Evolutionary conservation across 768 basidiomycete genomes (phyloP), one percentile per base, ranked within the genome.

Genomic region (Boletus tylopilopsis): DNA sequence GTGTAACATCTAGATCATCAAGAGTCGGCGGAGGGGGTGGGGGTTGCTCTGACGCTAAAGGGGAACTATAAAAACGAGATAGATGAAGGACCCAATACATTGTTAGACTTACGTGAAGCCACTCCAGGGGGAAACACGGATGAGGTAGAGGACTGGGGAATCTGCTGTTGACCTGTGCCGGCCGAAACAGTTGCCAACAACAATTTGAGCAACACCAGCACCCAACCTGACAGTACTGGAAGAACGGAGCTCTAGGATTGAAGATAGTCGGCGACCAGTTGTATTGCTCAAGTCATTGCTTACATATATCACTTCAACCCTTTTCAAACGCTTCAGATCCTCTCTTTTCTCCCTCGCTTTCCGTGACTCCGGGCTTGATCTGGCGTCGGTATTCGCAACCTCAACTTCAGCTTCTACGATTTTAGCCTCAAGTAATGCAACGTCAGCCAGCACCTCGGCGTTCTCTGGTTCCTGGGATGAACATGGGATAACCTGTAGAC

Each of bases 271-370:
- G 58, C 6, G 49, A 35, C 19, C 3, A 19, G 38, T 10, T 24
- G 8, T 11, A 37, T 48, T 3, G 21, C 22, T 10, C 7, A 29
- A 30, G 47, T 36, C 19, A 22, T 22, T 32, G n/a, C 88, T 68
- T 63, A 95, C 95, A 69, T 98, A 99, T 59, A 98, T 87, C 49
- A 88, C 77, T 66, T 99, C 96, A 1, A 96, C 87, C 49, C 95
- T 73, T 67, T 89, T 87, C 50, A 99, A 70, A 41, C 94, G 79
- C 76, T 91, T 84, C 19, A 96, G 70, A 61, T 96, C 92, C 60
- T 87, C 87, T 58, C 75, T 84, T 53, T 80, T 74, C 60, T 84
- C 83, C 62, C 76, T 84, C 21, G 82, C 78, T 59, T 76, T 84
- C 53, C 82, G 76, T 60, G 74, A 78, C 44, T 89, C 82, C 13